Evolutionary conservation across 192 early-diverging fungal genomes (phyloP).

Genomic region (Kappamyces sp.): DNA sequence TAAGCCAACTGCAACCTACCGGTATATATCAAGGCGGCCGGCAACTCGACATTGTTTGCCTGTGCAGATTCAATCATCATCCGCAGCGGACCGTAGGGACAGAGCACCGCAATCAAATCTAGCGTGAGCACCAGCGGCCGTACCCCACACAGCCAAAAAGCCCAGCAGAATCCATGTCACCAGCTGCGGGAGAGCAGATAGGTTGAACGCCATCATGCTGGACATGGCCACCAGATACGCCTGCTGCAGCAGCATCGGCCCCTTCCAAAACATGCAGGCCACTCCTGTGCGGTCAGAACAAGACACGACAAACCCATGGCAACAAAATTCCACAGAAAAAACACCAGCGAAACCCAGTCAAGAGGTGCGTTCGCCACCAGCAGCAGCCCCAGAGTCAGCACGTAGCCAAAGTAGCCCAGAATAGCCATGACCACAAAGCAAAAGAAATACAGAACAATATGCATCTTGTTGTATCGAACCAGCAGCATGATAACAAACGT

Average conservation of each 20-base stretch:
- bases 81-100: conserved; percentile 80
- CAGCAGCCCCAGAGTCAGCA: conserved; percentile 40
- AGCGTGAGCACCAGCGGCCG: neutral
- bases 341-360: conserved; percentile 66
- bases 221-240: conserved; percentile 72
- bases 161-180: conserved; percentile 80
- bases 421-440: conserved; percentile 62
- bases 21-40: conserved; percentile 62
- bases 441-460: conserved; percentile 70
- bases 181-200: conserved; percentile 62
- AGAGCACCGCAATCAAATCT: conserved; percentile 85
- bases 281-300: no score
- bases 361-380: conserved; percentile 44
- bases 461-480: conserved; percentile 69
- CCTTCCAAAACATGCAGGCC: conserved; percentile 75
- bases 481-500: conserved; percentile 69
- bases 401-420: conserved; percentile 73
- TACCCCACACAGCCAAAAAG: conserved; percentile 77
- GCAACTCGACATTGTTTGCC: conserved; percentile 68
- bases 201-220: conserved; percentile 73
- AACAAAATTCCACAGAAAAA: conserved; percentile 77
- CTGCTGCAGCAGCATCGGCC: conserved; percentile 70
- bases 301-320: conserved; percentile 54
- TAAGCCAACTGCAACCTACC: conserved; percentile 18
- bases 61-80: conserved; percentile 72